Evolutionary conservation across 148 eudicot species (phyloP), one percentile per base, ranked within the genome.

Genomic region (Pharnaceum exiguum): DNA sequence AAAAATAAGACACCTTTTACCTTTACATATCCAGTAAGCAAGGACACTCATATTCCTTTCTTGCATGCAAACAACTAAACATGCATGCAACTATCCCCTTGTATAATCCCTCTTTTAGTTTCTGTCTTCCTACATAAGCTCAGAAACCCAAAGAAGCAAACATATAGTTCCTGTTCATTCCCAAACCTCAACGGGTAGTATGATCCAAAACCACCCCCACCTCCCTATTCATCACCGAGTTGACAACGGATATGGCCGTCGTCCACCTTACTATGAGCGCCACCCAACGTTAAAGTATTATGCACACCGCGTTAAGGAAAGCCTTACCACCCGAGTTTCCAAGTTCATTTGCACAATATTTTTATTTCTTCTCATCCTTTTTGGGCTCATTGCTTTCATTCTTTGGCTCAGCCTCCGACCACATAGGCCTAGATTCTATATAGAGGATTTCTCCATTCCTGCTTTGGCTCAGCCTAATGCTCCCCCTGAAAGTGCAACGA

Each of bases 351-450:
- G 98, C 61, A 63, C 86, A 30, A 40, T 78, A 0, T 69, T 83
- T 28, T 59, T 93, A 18, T 68, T 72, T 47, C n/a, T 93, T 10
- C 65, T 93, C 24, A 66, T 78, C 39, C 17, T 81, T 3, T 36
- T 68, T 32, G 98, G 98, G 54, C 51, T 87, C 2, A 74, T 85
- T 15, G 44, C 65, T 0, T 93, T 88, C 78, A 81, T 93, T 4
- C 39, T 78, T 3, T 93, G 84, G 86, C 81, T 93, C 16, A 83
- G 96, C 43, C 65, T 93, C 10, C 77, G 86, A 17, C 98, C 98
- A 7, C 98, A 88, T 57, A 64, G 94, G 42, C 96, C 96, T 30
- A 69, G 90, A 24, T 73, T 88, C 58, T 59, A 65, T 51, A 30
- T 88, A 7, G 51, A 59, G 8, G 83, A 79, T 7, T 88, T 88